Percentiles rank a stretch among this genome's conserved stretches.
Evolutionary conservation across 2,329 filamentous ascomycete genomes (phyloP).

Genomic region (Mycosphaerella arachidis): DNA sequence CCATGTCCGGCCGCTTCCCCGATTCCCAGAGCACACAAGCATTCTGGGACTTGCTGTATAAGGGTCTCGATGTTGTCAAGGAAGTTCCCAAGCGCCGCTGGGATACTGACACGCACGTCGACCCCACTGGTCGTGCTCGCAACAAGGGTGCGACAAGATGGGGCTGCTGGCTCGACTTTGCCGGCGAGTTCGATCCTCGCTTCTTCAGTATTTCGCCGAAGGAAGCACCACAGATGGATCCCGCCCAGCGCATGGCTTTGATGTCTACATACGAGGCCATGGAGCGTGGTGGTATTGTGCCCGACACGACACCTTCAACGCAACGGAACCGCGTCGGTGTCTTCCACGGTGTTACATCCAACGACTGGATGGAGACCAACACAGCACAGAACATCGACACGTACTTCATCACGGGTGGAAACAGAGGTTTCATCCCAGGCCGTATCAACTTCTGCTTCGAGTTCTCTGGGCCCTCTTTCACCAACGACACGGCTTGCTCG

Average conservation of each 20-base stretch:
- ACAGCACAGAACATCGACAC: slow-evolving; percentile 4
- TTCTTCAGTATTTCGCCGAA: slow-evolving; percentile 40
- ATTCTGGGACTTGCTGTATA: slow-evolving; percentile 24
- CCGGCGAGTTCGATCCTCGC: slow-evolving; percentile 37
- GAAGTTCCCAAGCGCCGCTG: slow-evolving; percentile 26
- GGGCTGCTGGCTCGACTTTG: slow-evolving; percentile 37
- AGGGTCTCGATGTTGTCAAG: slow-evolving; percentile 16
- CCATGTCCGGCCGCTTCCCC: slow-evolving; percentile 26
- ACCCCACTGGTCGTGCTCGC: slow-evolving; percentile 32
- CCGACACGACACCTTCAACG: slow-evolving; percentile 29
- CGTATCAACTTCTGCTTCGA: slow-evolving; percentile 8
- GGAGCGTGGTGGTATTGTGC: slow-evolving; percentile 25
- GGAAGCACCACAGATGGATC: slow-evolving; percentile 25
- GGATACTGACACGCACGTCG: slow-evolving; percentile 37
- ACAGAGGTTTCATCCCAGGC: slow-evolving; percentile 8
- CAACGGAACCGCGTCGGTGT: slow-evolving; percentile 28
- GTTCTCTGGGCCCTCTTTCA: slow-evolving; percentile 8
- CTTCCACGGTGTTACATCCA: slow-evolving; percentile 31
- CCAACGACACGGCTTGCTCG: slow-evolving; percentile 13
- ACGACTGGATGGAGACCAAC: slow-evolving; percentile 28
- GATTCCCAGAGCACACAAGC: slow-evolving; percentile 17
- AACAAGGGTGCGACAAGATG: slow-evolving; percentile 27
- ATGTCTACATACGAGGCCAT: slow-evolving; percentile 28
- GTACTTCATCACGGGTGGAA: slow-evolving; percentile 9
- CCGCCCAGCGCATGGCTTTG: slow-evolving; percentile 22